Evolutionary conservation across 2,329 filamentous ascomycete species (phyloP), one percentile per base, ranked within the genome.

Genomic region (Fusarium temperatum): DNA sequence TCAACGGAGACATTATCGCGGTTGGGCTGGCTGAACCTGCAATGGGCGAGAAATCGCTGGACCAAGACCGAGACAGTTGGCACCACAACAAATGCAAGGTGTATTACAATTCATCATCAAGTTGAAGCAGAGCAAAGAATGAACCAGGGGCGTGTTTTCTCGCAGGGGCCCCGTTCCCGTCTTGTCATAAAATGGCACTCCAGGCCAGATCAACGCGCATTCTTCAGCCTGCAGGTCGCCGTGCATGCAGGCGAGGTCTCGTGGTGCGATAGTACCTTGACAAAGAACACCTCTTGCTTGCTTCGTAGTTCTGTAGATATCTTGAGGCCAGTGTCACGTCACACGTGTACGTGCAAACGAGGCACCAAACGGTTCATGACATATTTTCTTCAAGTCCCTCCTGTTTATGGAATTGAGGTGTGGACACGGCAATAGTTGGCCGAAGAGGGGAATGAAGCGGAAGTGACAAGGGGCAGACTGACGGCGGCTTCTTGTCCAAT

Each of bases 221-320:
- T 76, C 69, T 70, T 75, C 75, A 74, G 74, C 76, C 72, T 77
- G 72, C 77, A 76, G 75, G 73, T 74, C 76, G 70, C 71, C 75
- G 72, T 80, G 78, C 79, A 80, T 80, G 74, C 70, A 75, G 77
- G 66, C 70, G 66, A 76, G 77, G 79, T 80, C 79, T 77, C 78
- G 79, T 80, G 79, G 77, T 76, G 69, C 59, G 48, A 61, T 61
- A 68, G 68, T 68, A 61, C 36, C 32, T 44, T n/a, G 39, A 45
- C 70, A 60, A 56, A 45, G 32, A 66, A 44, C 57, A 56, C 47
- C 63, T 45, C 67, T 75, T 68, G 54, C 63, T 69, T 68, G 57
- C 63, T 69, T 58, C 26, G 36, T 32, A 45, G 32, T 41, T 35
- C 28, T 41, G 44, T 50, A 47, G 48, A 32, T 35, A 36, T 48